Percentiles rank a stretch among this genome's conserved stretches.
Evolutionary conservation across 179 eudicot genomes (phyloP).

Genomic region (Beta lomatogona): DNA sequence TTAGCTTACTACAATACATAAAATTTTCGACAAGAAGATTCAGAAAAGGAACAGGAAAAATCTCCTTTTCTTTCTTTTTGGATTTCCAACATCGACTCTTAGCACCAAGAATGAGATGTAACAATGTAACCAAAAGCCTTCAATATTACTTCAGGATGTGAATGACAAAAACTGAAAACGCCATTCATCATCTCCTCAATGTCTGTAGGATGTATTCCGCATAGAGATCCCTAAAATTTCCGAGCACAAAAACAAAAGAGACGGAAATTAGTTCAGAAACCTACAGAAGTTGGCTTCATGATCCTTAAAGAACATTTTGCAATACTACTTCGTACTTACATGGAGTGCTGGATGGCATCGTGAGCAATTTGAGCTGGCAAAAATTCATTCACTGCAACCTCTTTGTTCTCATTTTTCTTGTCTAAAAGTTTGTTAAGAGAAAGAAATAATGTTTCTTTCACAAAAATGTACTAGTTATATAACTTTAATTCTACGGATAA

Average conservation of each 20-base stretch:
- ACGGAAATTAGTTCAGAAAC: not conserved
- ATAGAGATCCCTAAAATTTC: slow-evolving; percentile 62
- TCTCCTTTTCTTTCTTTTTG: not conserved
- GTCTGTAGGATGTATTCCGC: slow-evolving; percentile 71
- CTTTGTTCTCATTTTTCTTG: slow-evolving; percentile 51
- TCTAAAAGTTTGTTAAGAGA: slow-evolving; percentile 29
- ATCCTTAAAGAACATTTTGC: not conserved
- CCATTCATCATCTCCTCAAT: slow-evolving; percentile 64
- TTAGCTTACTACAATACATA: not conserved
- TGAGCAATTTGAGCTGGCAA: slow-evolving; percentile 39
- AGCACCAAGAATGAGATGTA: not conserved
- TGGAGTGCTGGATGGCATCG: slow-evolving; percentile 43
- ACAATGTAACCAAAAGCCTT: not conserved
- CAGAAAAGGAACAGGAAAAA: not conserved
- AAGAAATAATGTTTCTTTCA: not conserved
- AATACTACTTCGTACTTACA: slow-evolving; percentile 26
- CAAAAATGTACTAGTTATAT: not conserved
- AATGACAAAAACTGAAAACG: not conserved
- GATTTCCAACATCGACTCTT: not conserved
- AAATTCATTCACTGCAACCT: slow-evolving; percentile 46
- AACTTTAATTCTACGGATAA: not conserved
- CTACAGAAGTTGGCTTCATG: not conserved
- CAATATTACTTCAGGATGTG: not conserved
- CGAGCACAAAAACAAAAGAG: not conserved
- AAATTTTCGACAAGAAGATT: not conserved